These are phyloP conservation scores for Pleoardoris graminearum DNA, from an alignment of 2,329 filamentous ascomycete genomes.

Conservation along the genomic window DNA sequence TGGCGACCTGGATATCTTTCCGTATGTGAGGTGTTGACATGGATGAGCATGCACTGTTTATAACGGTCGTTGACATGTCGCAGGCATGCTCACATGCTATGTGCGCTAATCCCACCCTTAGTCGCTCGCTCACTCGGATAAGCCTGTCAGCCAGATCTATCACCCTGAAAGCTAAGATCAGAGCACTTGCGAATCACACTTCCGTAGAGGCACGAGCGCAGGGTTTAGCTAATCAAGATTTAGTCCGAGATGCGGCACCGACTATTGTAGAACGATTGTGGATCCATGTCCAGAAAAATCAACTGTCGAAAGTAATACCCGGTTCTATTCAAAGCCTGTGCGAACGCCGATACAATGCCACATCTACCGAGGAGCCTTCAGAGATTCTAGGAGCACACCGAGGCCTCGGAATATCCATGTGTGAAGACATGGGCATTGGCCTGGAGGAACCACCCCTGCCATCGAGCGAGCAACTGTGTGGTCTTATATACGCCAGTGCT, in stretches of 20 bases:
- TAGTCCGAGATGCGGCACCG: not conserved
- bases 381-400: conserved; percentile 7
- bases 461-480: too few species aligned
- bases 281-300: conserved; percentile 19
- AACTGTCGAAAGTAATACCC: conserved; percentile 10
- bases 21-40: conserved; percentile 20
- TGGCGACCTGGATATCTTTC: conserved; percentile 46
- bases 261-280: conserved; percentile 15
- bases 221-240: not conserved
- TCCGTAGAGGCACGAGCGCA: not conserved
- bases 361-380: not conserved
- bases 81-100: conserved; percentile 40
- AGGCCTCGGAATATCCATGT: not conserved
- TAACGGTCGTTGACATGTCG: conserved; percentile 9
- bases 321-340: conserved; percentile 17
- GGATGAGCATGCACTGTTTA: not conserved
- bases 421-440: not conserved
- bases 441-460: too few species aligned
- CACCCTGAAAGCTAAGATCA: conserved; percentile 22
- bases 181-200: conserved; percentile 1
- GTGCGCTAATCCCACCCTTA: conserved; percentile 45
- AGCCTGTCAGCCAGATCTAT: conserved; percentile 13
- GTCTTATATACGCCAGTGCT: too few species aligned
- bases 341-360: not conserved
- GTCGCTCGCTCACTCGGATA: conserved; percentile 34